Conservation (phyloP, 2,329 filamentous ascomycete species). For the Alternaria solani region DNA sequence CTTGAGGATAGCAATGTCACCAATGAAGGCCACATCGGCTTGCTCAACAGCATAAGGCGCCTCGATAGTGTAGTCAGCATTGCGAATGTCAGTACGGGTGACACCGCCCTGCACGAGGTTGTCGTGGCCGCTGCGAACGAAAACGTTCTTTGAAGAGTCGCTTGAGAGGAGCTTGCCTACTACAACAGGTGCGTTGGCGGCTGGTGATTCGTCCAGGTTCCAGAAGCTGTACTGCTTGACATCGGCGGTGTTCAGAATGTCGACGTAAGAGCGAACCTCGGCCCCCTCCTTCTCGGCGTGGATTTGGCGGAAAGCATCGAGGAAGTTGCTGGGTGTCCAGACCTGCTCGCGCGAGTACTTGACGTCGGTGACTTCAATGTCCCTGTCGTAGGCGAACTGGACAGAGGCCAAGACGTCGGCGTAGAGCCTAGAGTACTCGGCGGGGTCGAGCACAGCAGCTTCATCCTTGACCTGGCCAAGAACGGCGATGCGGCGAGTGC, state of each 20-base stretch:
- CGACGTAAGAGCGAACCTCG: conserved; percentile 57
- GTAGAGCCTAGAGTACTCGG: conserved; percentile 84
- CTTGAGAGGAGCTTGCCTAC: conserved; percentile 67
- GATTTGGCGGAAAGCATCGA: conserved; percentile 58
- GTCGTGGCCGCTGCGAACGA: conserved; percentile 66
- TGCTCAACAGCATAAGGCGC: conserved; percentile 81
- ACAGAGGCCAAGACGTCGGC: conserved; percentile 89
- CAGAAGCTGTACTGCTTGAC: conserved; percentile 92
- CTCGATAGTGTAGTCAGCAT: conserved; percentile 82
- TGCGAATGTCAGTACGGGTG: conserved; percentile 83
- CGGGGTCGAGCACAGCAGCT: conserved; percentile 74
- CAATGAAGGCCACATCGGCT: conserved; percentile 81
- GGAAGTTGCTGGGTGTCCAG: conserved; percentile 67
- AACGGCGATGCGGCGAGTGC: conserved; percentile 78
- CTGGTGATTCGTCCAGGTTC: conserved; percentile 80
- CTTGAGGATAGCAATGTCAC: conserved; percentile 79
- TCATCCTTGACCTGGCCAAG: conserved; percentile 86
- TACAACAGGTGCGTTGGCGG: conserved; percentile 69
- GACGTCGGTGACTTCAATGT: conserved; percentile 77
- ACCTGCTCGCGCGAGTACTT: conserved; percentile 83
- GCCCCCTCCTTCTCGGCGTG: conserved; percentile 52
- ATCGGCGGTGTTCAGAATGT: conserved; percentile 61
- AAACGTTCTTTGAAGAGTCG: conserved; percentile 68
- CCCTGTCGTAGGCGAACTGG: conserved; percentile 68
- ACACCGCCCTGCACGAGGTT: conserved; percentile 77